Percentiles rank a stretch among this genome's conserved stretches.
Evolutionary conservation across 371 early-diverging fungal genomes (phyloP).

Genomic region (Phascolomyces articulosus): DNA sequence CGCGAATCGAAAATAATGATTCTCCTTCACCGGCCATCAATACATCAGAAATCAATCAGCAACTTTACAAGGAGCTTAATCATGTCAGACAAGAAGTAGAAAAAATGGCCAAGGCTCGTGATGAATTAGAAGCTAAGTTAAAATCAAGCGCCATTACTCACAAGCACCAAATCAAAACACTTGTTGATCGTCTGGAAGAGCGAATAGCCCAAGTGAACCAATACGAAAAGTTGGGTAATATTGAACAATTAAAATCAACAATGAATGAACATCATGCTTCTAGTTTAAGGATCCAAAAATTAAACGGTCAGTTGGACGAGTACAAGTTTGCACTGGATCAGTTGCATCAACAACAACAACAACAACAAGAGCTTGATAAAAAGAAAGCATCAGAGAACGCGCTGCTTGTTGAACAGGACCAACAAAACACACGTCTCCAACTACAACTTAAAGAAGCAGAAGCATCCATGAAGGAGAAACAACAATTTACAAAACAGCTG

Average conservation of each 20-base stretch:
- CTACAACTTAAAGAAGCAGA: background rate
- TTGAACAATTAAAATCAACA: background rate
- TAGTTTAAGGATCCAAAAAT: background rate
- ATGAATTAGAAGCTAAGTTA: slow-evolving; percentile 1
- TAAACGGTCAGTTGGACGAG: background rate
- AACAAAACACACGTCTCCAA: background rate
- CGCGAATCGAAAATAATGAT: too few species aligned
- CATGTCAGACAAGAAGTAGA: too few species aligned
- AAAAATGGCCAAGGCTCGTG: background rate
- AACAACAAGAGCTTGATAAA: background rate
- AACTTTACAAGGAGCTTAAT: too few species aligned
- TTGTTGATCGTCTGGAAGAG: slow-evolving; percentile 2
- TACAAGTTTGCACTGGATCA: background rate
- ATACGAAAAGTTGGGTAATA: background rate
- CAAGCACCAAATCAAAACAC: slow-evolving; percentile 9
- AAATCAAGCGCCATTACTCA: background rate
- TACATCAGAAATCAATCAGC: too few species aligned
- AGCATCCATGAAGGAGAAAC: background rate
- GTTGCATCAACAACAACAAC: background rate
- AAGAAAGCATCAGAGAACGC: background rate
- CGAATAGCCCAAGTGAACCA: background rate
- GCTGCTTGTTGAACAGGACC: background rate
- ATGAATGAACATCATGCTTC: background rate
- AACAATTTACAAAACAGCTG: background rate
- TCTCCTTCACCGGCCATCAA: too few species aligned